Evolutionary conservation across 1,284 basidiomycete genomes (phyloP).

Genomic region (Phellopilus nigrolimitatus): DNA sequence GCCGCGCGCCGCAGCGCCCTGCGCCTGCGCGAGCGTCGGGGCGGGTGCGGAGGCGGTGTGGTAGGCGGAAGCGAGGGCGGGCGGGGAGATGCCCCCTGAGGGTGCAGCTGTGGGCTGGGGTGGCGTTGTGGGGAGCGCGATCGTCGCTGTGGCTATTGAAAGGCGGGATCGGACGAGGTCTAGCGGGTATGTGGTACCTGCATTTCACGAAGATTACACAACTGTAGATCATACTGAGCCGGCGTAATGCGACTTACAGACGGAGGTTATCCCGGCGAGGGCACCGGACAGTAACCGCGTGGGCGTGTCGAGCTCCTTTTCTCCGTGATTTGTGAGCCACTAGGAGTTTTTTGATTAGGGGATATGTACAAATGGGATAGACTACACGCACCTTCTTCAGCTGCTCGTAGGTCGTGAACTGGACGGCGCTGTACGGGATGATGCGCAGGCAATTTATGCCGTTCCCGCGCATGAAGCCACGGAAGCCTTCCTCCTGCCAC

Average conservation of each 20-base stretch:
- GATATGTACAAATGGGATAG: background rate
- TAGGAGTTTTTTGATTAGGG: conserved; percentile 26
- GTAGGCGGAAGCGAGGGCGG: conserved; percentile 44
- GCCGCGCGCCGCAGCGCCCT: conserved; percentile 7
- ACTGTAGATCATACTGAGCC: conserved; percentile 9
- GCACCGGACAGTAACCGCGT: conserved; percentile 81
- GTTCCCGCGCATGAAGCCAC: conserved; percentile 87
- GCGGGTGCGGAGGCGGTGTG: conserved; percentile 35
- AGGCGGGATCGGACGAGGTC: conserved; percentile 91
- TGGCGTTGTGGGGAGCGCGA: conserved; percentile 34
- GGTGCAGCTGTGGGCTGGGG: conserved; percentile 23
- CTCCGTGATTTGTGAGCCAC: conserved; percentile 67
- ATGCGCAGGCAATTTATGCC: conserved; percentile 87
- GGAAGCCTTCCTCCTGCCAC: conserved; percentile 91
- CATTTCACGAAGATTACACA: background rate
- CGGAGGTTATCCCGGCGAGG: conserved; percentile 86
- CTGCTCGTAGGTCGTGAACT: conserved; percentile 90
- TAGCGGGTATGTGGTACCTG: conserved; percentile 88
- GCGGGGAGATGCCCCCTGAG: conserved; percentile 28
- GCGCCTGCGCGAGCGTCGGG: background rate
- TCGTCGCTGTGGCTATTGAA: conserved; percentile 85
- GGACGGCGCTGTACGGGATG: conserved; percentile 65
- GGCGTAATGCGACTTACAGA: conserved; percentile 48
- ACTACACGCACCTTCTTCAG: conserved; percentile 65
- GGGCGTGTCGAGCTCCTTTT: conserved; percentile 76